Evolutionary conservation across 2,329 filamentous ascomycete species (phyloP).

Genomic region (Beauveria australis): DNA sequence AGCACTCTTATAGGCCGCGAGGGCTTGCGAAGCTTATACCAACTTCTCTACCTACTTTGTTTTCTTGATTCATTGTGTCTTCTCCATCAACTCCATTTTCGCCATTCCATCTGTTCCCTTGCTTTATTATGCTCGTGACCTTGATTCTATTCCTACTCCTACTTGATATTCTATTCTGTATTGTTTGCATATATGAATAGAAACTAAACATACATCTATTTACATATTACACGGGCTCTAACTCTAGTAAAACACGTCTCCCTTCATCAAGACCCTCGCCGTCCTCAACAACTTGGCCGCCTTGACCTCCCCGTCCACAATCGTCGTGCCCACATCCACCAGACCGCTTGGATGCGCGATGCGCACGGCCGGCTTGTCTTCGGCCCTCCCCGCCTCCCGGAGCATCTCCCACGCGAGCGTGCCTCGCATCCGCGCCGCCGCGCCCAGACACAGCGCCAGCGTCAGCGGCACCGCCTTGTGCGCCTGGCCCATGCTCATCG

Average conservation of each 20-base stretch:
- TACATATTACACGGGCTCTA: neutral
- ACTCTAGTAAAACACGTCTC: constrained; percentile 34
- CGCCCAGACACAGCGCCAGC: constrained; percentile 42
- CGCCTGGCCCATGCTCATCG: constrained; percentile 47
- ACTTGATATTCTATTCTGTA: neutral
- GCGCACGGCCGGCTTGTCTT: constrained; percentile 21
- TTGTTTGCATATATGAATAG: no score
- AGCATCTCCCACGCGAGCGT: constrained; percentile 26
- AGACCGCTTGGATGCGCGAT: constrained; percentile 40
- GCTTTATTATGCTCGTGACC: no score
- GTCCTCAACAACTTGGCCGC: constrained; percentile 39
- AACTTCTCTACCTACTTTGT: no score
- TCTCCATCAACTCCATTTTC: no score
- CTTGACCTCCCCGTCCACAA: constrained; percentile 30
- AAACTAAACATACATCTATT: no score
- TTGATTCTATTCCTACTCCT: no score
- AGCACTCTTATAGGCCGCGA: no score
- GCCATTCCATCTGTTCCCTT: no score
- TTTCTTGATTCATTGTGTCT: no score
- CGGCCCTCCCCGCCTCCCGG: neutral
- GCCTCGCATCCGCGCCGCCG: constrained; percentile 37
- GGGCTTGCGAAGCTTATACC: no score
- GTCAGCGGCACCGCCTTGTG: constrained; percentile 50
- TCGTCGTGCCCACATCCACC: constrained; percentile 36
- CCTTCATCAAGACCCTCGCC: constrained; percentile 41